Conservation (phyloP, 768 basidiomycete genomes). For the Multifurca ochricompacta region DNA sequence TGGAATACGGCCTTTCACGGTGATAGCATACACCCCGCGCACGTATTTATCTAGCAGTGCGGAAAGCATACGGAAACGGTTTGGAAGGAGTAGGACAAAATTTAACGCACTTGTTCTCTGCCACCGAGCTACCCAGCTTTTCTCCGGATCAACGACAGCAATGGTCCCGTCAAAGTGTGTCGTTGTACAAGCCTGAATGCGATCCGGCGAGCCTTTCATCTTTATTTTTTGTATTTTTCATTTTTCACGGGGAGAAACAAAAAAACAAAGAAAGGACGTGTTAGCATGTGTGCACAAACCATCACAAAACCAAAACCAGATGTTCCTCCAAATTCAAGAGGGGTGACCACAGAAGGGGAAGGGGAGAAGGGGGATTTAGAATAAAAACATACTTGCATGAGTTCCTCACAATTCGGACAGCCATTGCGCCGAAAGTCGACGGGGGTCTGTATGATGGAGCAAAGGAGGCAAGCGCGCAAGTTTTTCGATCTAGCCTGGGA, state of each 20-base stretch:
- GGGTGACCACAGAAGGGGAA: too few relatives aligned
- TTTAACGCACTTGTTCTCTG: constrained; percentile 74
- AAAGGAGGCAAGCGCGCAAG: constrained; percentile 87
- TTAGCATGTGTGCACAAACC: too few relatives aligned
- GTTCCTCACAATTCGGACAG: constrained; percentile 96
- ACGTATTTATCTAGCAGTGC: constrained; percentile 70
- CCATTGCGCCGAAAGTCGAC: constrained; percentile 78
- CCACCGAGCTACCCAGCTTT: constrained; percentile 95
- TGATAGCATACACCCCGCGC: constrained; percentile 88
- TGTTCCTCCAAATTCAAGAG: too few relatives aligned
- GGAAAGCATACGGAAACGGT: not conserved
- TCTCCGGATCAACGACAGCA: constrained; percentile 75
- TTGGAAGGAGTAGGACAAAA: not conserved
- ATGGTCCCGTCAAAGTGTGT: constrained; percentile 90
- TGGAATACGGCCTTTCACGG: constrained; percentile 77
- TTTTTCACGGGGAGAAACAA: too few relatives aligned
- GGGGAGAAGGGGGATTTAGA: too few relatives aligned
- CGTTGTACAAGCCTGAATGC: constrained; percentile 81
- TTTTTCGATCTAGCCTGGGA: constrained; percentile 57
- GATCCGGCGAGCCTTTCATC: constrained; percentile 85
- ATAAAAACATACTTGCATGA: constrained; percentile 69
- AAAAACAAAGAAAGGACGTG: not conserved
- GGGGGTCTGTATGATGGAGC: constrained; percentile 81
- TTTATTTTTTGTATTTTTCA: too few relatives aligned
- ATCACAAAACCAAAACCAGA: too few relatives aligned